Conservation (phyloP, 306 rosid species). For the Geum urbanum region DNA sequence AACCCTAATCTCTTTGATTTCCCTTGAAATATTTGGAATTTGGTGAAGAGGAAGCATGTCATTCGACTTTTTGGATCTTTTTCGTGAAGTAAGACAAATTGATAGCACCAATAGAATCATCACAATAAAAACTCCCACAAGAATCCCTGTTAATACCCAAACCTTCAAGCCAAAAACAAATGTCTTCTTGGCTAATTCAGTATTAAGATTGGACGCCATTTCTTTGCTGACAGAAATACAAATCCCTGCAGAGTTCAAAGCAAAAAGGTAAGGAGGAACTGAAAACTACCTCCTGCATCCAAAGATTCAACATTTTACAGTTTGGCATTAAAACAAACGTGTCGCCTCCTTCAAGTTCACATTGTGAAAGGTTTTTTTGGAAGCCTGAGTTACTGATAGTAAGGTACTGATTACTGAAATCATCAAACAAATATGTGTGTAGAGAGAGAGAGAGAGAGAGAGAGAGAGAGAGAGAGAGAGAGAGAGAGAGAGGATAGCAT, state of each 20-base stretch:
- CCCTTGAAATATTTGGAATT: slow-evolving; percentile 60
- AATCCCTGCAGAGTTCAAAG: slow-evolving; percentile 35
- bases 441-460: background rate
- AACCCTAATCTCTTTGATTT: slow-evolving; percentile 78
- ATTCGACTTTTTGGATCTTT: slow-evolving; percentile 63
- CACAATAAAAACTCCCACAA: slow-evolving; percentile 63
- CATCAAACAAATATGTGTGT: background rate
- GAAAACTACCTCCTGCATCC: slow-evolving; percentile 2
- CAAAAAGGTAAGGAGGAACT: slow-evolving; percentile 23
- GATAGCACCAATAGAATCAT: slow-evolving; percentile 67
- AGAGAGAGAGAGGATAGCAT: background rate
- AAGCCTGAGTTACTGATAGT: slow-evolving; percentile 1
- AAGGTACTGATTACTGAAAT: background rate
- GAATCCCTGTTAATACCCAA: slow-evolving; percentile 73
- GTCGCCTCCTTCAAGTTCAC: slow-evolving; percentile 13
- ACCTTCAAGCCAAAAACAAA: slow-evolving; percentile 67
- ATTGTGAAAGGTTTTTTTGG: background rate
- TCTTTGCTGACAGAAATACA: slow-evolving; percentile 25
- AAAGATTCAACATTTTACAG: background rate
- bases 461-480: background rate
- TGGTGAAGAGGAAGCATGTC: slow-evolving; percentile 56
- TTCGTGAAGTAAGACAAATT: slow-evolving; percentile 65
- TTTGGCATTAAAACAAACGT: background rate
- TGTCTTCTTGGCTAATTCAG: slow-evolving; percentile 63
- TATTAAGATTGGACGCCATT: slow-evolving; percentile 71